Evolutionary conservation across 225 moss, liverwort and hornwort genomes (phyloP).

Genomic region (Physcomitrellopsis africana): DNA sequence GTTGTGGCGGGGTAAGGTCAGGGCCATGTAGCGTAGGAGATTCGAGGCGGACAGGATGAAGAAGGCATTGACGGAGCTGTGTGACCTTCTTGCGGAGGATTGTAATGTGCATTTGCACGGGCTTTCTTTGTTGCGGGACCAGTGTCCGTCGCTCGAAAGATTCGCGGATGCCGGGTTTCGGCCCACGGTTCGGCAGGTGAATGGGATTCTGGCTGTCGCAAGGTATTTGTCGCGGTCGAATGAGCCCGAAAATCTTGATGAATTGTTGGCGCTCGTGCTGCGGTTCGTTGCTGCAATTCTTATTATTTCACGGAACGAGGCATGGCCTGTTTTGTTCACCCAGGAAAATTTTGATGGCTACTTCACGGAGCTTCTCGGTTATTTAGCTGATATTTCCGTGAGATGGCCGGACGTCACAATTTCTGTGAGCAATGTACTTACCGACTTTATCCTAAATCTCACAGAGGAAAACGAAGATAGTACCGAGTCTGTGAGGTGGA

Average conservation of each 20-base stretch:
- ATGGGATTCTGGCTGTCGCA: conserved; percentile 66
- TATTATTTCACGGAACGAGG: conserved; percentile 34
- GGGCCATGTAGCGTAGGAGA: conserved; percentile 32
- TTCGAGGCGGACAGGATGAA: conserved; percentile 35
- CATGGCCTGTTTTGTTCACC: conserved; percentile 47
- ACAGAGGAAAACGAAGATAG: conserved; percentile 56
- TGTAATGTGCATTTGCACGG: conserved; percentile 23
- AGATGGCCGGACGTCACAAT: conserved; percentile 49
- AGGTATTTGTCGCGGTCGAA: conserved; percentile 65
- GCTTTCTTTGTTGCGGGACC: conserved; percentile 38
- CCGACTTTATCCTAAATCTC: conserved; percentile 53
- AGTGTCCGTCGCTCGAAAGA: conserved; percentile 42
- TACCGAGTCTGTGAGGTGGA: conserved; percentile 41
- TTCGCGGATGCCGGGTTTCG: conserved; percentile 33
- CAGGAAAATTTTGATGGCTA: conserved; percentile 52
- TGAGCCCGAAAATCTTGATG: conserved; percentile 58
- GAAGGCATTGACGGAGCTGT: conserved; percentile 55
- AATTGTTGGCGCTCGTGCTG: conserved; percentile 53
- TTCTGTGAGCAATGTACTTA: conserved; percentile 59
- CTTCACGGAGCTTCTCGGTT: conserved; percentile 67
- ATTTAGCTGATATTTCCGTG: conserved; percentile 51
- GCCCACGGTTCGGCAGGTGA: conserved; percentile 62
- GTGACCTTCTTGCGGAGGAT: conserved; percentile 51
- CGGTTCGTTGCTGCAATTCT: conserved; percentile 40
- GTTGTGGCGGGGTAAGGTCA: background rate